Percentiles rank a stretch among this genome's conserved stretches.
These are phyloP conservation scores for Trichophyton simii DNA, from an alignment of 2,329 filamentous ascomycete genomes.

Conservation along the genomic window DNA sequence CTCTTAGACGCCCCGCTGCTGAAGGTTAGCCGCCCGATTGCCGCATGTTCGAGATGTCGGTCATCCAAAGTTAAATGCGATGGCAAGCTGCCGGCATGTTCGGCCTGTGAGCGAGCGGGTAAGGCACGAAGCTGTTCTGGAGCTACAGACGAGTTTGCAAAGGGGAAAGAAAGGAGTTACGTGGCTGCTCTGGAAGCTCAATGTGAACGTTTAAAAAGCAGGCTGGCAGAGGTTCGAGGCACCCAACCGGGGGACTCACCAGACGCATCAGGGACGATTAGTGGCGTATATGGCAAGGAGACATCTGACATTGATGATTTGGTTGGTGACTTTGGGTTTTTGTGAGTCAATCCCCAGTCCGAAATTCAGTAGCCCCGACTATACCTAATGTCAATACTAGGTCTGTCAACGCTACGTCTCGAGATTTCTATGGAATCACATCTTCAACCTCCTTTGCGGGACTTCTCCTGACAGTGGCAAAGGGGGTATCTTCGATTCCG, in stretches of 20 bases:
- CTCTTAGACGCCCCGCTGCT: slow-evolving; percentile 31
- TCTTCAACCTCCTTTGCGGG: slow-evolving; percentile 87
- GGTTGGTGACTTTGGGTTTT: slow-evolving; percentile 83
- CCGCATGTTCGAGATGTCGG: slow-evolving; percentile 70
- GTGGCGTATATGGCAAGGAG: slow-evolving; percentile 42
- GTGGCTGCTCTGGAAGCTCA: slow-evolving; percentile 87
- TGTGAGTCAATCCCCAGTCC: slow-evolving; percentile 44
- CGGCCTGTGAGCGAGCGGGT: slow-evolving; percentile 84
- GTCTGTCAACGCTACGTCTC: slow-evolving; percentile 84
- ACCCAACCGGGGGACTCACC: neutral
- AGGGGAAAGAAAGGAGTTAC: slow-evolving; percentile 93
- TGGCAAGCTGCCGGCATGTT: slow-evolving; percentile 88
- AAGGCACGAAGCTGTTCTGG: slow-evolving; percentile 79
- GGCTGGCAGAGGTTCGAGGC: slow-evolving; percentile 40
- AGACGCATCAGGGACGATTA: neutral
- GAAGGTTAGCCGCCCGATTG: slow-evolving; percentile 61
- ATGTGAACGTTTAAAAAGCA: slow-evolving; percentile 75
- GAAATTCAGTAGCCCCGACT: neutral
- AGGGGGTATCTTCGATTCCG: slow-evolving; percentile 49
- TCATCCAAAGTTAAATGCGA: slow-evolving; percentile 96
- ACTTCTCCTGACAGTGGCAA: slow-evolving; percentile 61
- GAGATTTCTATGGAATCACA: slow-evolving; percentile 82
- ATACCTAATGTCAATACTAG: slow-evolving; percentile 34
- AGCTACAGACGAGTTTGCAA: slow-evolving; percentile 88
- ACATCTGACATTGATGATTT: slow-evolving; percentile 81